Conservation (phyloP, 2,329 filamentous ascomycete genomes). For the Huntiella bhutanensis region DNA sequence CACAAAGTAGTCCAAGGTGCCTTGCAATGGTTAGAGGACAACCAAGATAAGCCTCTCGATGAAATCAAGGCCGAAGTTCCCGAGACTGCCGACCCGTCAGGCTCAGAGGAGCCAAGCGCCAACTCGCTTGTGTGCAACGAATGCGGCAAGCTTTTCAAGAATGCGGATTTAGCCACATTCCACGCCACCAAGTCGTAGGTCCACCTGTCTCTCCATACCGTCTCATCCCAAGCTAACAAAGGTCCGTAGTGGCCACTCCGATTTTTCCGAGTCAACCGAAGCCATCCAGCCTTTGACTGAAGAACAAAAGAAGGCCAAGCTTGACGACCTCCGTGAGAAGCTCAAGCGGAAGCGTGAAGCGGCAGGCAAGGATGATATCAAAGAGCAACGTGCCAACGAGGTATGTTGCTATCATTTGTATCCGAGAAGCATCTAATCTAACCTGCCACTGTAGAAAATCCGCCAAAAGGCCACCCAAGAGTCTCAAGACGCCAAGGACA, state of each 20-base stretch:
- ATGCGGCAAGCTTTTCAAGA: conserved; percentile 79
- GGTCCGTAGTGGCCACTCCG: conserved; percentile 48
- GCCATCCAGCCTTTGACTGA: conserved; percentile 80
- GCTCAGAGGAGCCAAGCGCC: conserved; percentile 32
- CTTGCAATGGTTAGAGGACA: conserved; percentile 85
- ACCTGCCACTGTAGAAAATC: conserved; percentile 31
- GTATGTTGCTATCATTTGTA: conserved; percentile 21
- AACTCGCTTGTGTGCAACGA: conserved; percentile 84
- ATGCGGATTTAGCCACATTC: conserved; percentile 63
- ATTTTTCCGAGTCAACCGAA: conserved; percentile 87
- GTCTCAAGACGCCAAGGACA: conserved; percentile 73
- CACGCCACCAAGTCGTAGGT: conserved; percentile 70
- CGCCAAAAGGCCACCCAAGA: conserved; percentile 81
- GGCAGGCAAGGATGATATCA: conserved; percentile 54
- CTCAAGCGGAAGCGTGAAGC: conserved; percentile 53
- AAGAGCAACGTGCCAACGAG: conserved; percentile 72
- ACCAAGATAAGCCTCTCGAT: conserved; percentile 72
- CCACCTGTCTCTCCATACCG: not conserved
- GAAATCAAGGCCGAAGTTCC: conserved; percentile 12
- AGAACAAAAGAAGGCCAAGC: conserved; percentile 68
- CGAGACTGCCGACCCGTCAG: conserved; percentile 10
- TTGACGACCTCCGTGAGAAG: conserved; percentile 55
- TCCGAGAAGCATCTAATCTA: not conserved
- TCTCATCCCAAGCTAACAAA: not conserved
- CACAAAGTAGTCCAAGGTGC: conserved; percentile 53